Evolutionary conservation across 176 grass and related monocot genomes (phyloP), one percentile per base, ranked within the genome.

Genomic region (Hyparrhenia diplandra): DNA sequence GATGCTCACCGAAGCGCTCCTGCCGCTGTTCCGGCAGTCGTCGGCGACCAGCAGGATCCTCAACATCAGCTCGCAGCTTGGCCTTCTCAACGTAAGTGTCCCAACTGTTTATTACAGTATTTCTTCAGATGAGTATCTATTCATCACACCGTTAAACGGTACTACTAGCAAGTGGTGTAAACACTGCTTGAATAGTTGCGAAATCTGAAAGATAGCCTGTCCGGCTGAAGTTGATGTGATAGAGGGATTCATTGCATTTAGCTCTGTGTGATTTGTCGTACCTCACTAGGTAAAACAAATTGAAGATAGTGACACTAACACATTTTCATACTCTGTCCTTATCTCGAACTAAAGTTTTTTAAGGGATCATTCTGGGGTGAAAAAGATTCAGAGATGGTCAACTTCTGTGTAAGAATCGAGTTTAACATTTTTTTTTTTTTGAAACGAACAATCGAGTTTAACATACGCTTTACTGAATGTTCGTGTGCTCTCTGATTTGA

Each of bases 1-100:
- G 81, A 54, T 85, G 75, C 80, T 98, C 62, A 92, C 87, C 2
- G 92, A 98, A 40, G 84, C 85, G 1, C 92, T 98, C 17, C 58
- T 94, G 65, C 95, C 95, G 5, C 78, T 91, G 11, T 98, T 98
- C 61, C 88, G 95, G 69, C 90, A 85, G 68, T 85, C 81, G 6
- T 28, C 86, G 17, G 30, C 83, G 60, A 83, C 54, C 70, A 94
- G 95, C 78, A 62, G 95, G 64, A 91, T 98, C 71, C 90, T 98
- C 6, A 98, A 94, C 84, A 90, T 98, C 72, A 94, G 95, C 74
- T 98, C 95, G 6, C 92, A 90, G 67, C 95, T 98, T 25, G 95
- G 95, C 71, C 92, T 94, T 81, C 90, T 98, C 18, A 93, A 93
- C 20, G 95, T 94, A 88, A 94, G 90, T 84, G 8, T 0, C 73